Percentiles rank a stretch among this genome's conserved stretches.
Evolutionary conservation across 2,329 filamentous ascomycete genomes (phyloP).

Genomic region (Paramyrothecium sp.): DNA sequence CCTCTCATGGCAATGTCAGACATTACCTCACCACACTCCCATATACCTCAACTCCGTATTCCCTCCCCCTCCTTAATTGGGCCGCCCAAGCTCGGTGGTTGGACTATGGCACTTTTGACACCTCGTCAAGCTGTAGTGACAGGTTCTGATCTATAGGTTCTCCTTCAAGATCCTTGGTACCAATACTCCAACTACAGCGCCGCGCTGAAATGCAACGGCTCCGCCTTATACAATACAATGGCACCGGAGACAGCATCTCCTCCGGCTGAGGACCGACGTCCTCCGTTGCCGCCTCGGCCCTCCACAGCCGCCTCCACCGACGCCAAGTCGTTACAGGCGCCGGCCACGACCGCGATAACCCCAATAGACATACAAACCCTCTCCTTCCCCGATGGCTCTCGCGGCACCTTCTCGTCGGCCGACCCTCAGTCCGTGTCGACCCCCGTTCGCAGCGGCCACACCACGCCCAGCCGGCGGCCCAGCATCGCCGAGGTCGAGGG

Average conservation of each 20-base stretch:
- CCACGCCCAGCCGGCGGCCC: constrained; percentile 31
- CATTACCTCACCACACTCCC: no score
- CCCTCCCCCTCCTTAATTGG: no score
- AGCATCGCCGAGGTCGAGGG: constrained; percentile 41
- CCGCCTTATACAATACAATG: constrained; percentile 20
- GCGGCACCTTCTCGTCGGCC: constrained; percentile 57
- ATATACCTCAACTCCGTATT: no score
- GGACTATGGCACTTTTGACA: no score
- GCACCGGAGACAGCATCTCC: constrained; percentile 23
- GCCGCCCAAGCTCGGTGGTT: no score
- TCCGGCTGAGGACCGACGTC: constrained; percentile 43
- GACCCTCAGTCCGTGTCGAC: constrained; percentile 33
- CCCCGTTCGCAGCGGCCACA: constrained; percentile 37
- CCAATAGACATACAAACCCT: constrained; percentile 78
- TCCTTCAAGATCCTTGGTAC: no score
- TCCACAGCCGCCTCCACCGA: constrained; percentile 33
- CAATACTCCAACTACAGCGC: no score
- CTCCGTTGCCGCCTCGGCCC: constrained; percentile 55
- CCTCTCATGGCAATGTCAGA: no score
- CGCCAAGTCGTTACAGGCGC: constrained; percentile 49
- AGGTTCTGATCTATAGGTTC: no score
- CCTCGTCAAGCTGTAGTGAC: no score
- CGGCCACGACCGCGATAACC: constrained; percentile 82
- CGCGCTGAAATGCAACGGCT: constrained; percentile 24
- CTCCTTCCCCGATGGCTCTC: constrained; percentile 67